Evolutionary conservation across 2,329 filamentous ascomycete genomes (phyloP).

Genomic region (Nemania bipapillata): DNA sequence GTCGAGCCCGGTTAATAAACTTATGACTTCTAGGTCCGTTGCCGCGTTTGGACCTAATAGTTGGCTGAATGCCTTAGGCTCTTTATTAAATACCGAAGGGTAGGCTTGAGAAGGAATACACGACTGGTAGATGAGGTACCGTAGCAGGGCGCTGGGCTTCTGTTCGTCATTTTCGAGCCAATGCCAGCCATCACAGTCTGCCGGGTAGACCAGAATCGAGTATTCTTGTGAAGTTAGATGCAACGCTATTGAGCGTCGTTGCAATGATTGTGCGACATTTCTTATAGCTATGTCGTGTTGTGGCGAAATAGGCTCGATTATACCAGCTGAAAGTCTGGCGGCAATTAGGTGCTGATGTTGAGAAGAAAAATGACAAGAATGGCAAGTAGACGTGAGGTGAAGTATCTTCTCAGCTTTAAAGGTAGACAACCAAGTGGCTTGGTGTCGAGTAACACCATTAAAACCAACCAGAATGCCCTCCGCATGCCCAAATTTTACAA

Average conservation of each 20-base stretch:
- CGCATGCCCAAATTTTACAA: slow-evolving; percentile 44
- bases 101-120: slow-evolving; percentile 38
- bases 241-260: slow-evolving; percentile 39
- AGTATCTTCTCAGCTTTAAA: slow-evolving; percentile 44
- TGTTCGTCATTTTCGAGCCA: slow-evolving; percentile 34
- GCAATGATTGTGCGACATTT: slow-evolving; percentile 44
- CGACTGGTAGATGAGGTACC: slow-evolving; percentile 45
- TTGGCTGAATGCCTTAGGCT: slow-evolving; percentile 18
- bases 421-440: slow-evolving; percentile 42
- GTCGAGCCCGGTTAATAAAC: slow-evolving; percentile 40
- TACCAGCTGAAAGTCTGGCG: slow-evolving; percentile 42
- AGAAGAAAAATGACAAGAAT: slow-evolving; percentile 43
- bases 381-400: slow-evolving; percentile 43
- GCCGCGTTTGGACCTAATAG: slow-evolving; percentile 28
- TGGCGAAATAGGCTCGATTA: slow-evolving; percentile 35
- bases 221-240: slow-evolving; percentile 45
- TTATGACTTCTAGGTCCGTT: slow-evolving; percentile 37
- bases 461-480: slow-evolving; percentile 44
- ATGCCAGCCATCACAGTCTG: slow-evolving; percentile 42
- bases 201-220: slow-evolving; percentile 49
- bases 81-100: slow-evolving; percentile 33
- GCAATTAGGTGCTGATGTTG: slow-evolving; percentile 32
- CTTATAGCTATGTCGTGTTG: slow-evolving; percentile 35
- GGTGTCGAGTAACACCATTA: slow-evolving; percentile 42
- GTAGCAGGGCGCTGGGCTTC: slow-evolving; percentile 33